Evolutionary conservation across 1,284 basidiomycete genomes (phyloP).

Genomic region (Athelia psychrophila): DNA sequence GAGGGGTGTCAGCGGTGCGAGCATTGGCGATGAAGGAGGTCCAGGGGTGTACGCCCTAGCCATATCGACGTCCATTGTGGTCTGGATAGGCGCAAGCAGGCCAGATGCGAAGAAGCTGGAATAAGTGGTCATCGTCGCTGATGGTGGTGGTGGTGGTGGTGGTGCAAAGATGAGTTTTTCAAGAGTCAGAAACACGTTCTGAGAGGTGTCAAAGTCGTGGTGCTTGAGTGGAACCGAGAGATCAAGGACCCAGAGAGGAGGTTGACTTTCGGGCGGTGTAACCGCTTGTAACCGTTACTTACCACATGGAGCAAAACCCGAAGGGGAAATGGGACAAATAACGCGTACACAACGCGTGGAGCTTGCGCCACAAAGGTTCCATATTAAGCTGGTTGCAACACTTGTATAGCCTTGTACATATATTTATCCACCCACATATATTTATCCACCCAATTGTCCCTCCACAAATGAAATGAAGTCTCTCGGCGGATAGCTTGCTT

Average conservation of each 20-base stretch:
- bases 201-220: not conserved
- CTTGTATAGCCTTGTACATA: no score
- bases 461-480: no score
- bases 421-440: no score
- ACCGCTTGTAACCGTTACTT: not conserved
- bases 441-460: no score
- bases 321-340: not conserved
- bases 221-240: not conserved
- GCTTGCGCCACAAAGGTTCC: no score
- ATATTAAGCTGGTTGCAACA: no score
- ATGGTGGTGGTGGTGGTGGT: not conserved
- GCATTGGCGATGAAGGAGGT: conserved; percentile 32
- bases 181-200: conserved; percentile 1
- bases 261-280: not conserved
- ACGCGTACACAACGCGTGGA: not conserved
- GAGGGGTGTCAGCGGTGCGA: conserved; percentile 32
- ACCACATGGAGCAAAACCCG: not conserved
- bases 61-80: conserved; percentile 8
- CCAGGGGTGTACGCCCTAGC: conserved; percentile 23
- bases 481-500: no score
- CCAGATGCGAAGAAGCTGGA: conserved; percentile 63
- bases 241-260: not conserved
- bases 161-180: conserved; percentile 1
- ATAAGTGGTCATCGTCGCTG: conserved; percentile 41
- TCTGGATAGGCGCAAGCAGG: conserved; percentile 43